These are phyloP conservation scores for Amorphotheca resinae DNA, from an alignment of 495 filamentous ascomycete species.

Conservation along the genomic window DNA sequence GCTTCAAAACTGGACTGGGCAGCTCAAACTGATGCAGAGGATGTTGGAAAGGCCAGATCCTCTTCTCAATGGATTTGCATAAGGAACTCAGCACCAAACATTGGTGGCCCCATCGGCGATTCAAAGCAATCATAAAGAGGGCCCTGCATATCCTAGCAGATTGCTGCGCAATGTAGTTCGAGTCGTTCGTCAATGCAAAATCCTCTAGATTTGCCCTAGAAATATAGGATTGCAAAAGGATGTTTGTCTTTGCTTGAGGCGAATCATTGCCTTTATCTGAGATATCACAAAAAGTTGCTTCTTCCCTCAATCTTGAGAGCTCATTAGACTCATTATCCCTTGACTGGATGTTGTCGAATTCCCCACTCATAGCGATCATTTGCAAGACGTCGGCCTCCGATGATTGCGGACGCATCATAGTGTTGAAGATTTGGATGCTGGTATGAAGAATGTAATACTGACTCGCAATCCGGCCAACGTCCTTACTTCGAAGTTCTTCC, in stretches of 20 bases:
- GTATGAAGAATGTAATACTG: conserved; percentile 91
- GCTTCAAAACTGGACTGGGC: conserved; percentile 65
- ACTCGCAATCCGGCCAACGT: conserved; percentile 91
- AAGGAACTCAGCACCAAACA: conserved; percentile 79
- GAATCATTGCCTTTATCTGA: conserved; percentile 61
- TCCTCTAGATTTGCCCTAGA: conserved; percentile 81
- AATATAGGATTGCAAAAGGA: conserved; percentile 87
- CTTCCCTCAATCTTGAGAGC: conserved; percentile 50
- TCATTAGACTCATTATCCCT: conserved; percentile 79
- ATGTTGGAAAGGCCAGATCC: conserved; percentile 88
- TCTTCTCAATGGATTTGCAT: conserved; percentile 93
- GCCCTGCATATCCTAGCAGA: conserved; percentile 87
- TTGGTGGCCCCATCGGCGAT: conserved; percentile 86
- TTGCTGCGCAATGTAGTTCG: conserved; percentile 91
- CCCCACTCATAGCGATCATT: conserved; percentile 92
- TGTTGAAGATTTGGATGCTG: conserved; percentile 91
- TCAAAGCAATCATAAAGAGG: conserved; percentile 93
- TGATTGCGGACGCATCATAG: conserved; percentile 67
- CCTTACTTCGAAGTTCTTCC: conserved; percentile 81
- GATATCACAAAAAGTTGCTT: conserved; percentile 58
- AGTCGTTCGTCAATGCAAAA: conserved; percentile 83
- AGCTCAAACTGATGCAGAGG: conserved; percentile 93
- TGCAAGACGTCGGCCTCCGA: conserved; percentile 81
- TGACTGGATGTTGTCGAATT: conserved; percentile 94
- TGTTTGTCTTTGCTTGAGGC: conserved; percentile 86